Conservation (phyloP, 345 rosid species). For the Cochlearia excelsa region DNA sequence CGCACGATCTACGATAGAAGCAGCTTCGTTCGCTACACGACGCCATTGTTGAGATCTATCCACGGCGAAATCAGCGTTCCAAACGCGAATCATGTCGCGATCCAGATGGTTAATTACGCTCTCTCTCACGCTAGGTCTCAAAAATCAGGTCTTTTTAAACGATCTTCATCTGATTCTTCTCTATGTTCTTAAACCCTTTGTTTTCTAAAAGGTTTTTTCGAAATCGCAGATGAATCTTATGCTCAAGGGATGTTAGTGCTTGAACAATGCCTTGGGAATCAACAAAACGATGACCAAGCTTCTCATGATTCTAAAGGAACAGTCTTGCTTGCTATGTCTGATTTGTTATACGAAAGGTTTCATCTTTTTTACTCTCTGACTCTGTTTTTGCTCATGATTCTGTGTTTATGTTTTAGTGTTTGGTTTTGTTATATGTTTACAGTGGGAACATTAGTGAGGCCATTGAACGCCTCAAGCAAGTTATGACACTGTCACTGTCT, state of each 20-base stretch:
- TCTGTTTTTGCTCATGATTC: neutral
- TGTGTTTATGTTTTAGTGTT: conserved; percentile 13
- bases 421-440: too few relatives aligned
- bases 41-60: conserved; percentile 39
- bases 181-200: neutral
- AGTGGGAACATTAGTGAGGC: too few relatives aligned
- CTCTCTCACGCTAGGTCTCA: conserved; percentile 60
- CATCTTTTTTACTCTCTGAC: too few relatives aligned
- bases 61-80: conserved; percentile 47
- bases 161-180: neutral
- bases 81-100: conserved; percentile 60
- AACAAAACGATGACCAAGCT: conserved; percentile 45
- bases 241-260: conserved; percentile 76
- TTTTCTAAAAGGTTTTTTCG: neutral
- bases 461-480: too few relatives aligned
- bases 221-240: conserved; percentile 56
- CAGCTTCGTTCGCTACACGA: conserved; percentile 14
- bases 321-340: conserved; percentile 81
- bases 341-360: too few relatives aligned
- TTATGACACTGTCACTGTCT: too few relatives aligned
- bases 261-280: conserved; percentile 74
- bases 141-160: neutral
- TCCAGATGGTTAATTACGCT: conserved; percentile 89
- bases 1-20: conserved; percentile 13
- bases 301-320: conserved; percentile 59